Base-by-base conservation (phyloP, 2,329 filamentous ascomycete species). In the Aplosporella prunicola region DNA sequence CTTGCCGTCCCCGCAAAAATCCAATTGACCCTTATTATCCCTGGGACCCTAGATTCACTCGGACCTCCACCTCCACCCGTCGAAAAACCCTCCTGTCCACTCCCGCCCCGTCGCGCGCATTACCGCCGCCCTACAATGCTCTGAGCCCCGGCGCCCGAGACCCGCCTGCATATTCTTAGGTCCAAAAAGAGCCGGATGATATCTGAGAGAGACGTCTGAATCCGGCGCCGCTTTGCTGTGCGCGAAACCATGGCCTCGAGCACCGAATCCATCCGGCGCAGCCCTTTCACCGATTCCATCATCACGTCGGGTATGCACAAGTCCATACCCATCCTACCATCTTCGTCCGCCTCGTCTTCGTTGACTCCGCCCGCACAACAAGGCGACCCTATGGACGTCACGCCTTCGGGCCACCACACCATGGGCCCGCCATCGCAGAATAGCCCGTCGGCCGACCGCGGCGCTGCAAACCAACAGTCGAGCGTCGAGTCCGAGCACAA, bases 331-430 rank as follows among this genome's bases (percentile, higher is more conserved):
- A 64, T 73, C 42, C 62, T 71, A 34, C 62, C 67, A 13, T 68
- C 68, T 13, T 64, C 66, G 23, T 51, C 64, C 24, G 51, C 56
- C 35, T 55, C 63, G 31, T 61, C 65, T 32, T 57, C 44, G 25
- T 41, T 37, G 27, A 40, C 38, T 20, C 43, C 40, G 32, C 49
- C 63, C 31, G 60, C 64, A 18, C 56, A 62, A 43, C 60, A 64
- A 20, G 63, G 62, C 40, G 71, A 73, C 45, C 63, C 68, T 39
- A 76, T 76, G 71, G 70, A 75, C 41, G 60, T 71, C 35, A 69
- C 69, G 40, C 66, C 69, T 28, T 59, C 68, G 28, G 53, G 63
- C 41, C 56, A 62, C 15, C 57, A 57, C 13, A 47, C 63, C 32
- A 69, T 71, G 63, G 64, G 63, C 16, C 67, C 68, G 34, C 67